Percentiles rank a stretch among this genome's conserved stretches.
phyloP scores from a whole-genome alignment of 257 asterid genomes.

The Solanum medicagineum region DNA sequence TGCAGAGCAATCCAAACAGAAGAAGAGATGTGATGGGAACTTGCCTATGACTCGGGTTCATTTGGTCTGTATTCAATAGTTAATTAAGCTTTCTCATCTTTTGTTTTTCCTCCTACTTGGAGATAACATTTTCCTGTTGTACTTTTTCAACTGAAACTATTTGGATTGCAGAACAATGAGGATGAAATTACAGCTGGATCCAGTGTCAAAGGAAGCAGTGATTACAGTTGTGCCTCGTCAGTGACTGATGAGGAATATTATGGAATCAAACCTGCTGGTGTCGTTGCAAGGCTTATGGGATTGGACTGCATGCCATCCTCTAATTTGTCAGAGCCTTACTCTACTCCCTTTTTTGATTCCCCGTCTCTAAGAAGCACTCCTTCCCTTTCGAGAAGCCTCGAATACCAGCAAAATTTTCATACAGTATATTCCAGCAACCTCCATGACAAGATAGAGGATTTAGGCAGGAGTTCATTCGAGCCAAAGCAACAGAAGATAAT shows the following conservation, averaged over 20 bases:
- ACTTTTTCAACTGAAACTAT: not conserved
- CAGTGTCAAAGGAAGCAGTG: conserved; percentile 56
- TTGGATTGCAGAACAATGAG: conserved; percentile 37
- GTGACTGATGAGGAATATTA: conserved; percentile 59
- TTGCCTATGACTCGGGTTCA: conserved; percentile 46
- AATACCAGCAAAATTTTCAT: conserved; percentile 21
- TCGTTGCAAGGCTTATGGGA: conserved; percentile 98
- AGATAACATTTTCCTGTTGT: not conserved
- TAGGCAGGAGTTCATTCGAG: conserved; percentile 11
- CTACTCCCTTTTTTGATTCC: conserved; percentile 42
- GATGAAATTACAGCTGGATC: conserved; percentile 39
- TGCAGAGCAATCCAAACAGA: conserved; percentile 75
- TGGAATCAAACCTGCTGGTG: conserved; percentile 50
- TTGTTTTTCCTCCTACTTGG: not conserved
- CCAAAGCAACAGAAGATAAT: conserved; percentile 22
- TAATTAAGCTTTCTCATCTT: not conserved
- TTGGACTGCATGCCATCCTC: conserved; percentile 73
- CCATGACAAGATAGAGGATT: conserved; percentile 9
- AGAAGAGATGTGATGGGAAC: conserved; percentile 60
- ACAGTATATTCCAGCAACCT: conserved; percentile 22
- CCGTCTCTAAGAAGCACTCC: conserved; percentile 38
- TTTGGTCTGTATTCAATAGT: conserved; percentile 24
- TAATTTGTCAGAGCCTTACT: conserved; percentile 26
- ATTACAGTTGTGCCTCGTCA: conserved; percentile 70
- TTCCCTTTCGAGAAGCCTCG: conserved; percentile 17